Conservation (phyloP, 768 basidiomycete genomes). For the Leccinum pellstonianum region DNA sequence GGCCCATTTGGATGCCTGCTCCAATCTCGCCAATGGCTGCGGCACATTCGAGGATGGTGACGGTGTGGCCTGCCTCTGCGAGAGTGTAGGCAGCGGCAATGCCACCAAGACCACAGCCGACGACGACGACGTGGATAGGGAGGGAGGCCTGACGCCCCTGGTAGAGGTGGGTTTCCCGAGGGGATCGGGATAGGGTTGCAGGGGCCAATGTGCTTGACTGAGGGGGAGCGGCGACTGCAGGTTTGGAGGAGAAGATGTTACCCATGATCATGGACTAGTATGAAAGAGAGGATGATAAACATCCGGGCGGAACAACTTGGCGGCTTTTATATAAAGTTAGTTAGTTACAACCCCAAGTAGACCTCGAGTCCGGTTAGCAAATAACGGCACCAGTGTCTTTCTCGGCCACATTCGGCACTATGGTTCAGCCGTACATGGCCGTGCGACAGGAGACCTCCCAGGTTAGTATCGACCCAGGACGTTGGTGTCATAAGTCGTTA, state of each 20-base stretch:
- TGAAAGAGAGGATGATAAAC: background rate
- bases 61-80: constrained; percentile 45
- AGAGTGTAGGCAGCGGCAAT: constrained; percentile 46
- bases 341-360: background rate
- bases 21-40: constrained; percentile 43
- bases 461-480: background rate
- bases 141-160: constrained; percentile 24
- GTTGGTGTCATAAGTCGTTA: background rate
- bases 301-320: background rate
- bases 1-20: constrained; percentile 49
- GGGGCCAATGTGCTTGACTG: background rate
- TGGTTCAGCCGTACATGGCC: background rate
- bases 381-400: background rate
- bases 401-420: background rate
- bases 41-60: constrained; percentile 48
- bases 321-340: no score
- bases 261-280: background rate
- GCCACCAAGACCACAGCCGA: constrained; percentile 53
- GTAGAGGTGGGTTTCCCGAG: constrained; percentile 9
- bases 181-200: background rate
- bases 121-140: constrained; percentile 40
- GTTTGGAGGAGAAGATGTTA: background rate
- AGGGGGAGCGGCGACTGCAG: background rate
- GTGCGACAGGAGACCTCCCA: background rate
- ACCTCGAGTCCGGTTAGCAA: background rate